phyloP scores from a whole-genome alignment of 2,329 filamentous ascomycete genomes.

The Fusarium aywerte region DNA sequence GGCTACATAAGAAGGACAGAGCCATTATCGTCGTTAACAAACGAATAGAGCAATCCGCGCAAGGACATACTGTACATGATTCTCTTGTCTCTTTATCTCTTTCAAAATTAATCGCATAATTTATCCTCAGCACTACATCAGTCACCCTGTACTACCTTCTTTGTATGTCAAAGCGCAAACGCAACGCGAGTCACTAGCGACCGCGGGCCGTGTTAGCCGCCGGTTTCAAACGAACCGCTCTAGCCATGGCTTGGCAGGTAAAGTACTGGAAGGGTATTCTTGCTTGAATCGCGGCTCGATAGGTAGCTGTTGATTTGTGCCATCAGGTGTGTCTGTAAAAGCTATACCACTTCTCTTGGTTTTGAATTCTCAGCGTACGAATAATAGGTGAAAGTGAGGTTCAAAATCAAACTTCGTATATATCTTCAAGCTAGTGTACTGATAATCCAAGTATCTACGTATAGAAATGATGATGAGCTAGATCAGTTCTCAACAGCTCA shows the following conservation, averaged over 20 bases:
- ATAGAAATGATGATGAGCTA: not conserved
- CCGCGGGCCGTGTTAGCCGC: not conserved
- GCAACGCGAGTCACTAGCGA: not conserved
- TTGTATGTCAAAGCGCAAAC: not conserved
- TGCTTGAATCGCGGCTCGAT: not conserved
- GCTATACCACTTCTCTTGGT: not conserved
- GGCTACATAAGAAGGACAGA: too few species aligned
- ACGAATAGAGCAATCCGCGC: not conserved
- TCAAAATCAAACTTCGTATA: not conserved
- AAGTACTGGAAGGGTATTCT: not conserved
- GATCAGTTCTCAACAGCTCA: not conserved
- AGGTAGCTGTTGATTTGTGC: not conserved
- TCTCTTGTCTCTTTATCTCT: not conserved
- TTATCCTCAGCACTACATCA: not conserved
- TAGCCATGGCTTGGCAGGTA: not conserved
- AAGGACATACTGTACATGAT: not conserved
- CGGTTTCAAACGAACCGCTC: not conserved
- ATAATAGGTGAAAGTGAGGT: too few species aligned
- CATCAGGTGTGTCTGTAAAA: not conserved
- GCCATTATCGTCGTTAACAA: too few species aligned
- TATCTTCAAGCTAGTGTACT: not conserved
- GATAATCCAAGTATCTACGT: not conserved
- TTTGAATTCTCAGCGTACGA: too few species aligned
- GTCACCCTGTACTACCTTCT: not conserved
- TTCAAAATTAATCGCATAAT: not conserved